Percentiles rank a stretch among this genome's conserved stretches.
Conservation (phyloP, 2,329 filamentous ascomycete genomes). For the Botrytis elliptica region DNA sequence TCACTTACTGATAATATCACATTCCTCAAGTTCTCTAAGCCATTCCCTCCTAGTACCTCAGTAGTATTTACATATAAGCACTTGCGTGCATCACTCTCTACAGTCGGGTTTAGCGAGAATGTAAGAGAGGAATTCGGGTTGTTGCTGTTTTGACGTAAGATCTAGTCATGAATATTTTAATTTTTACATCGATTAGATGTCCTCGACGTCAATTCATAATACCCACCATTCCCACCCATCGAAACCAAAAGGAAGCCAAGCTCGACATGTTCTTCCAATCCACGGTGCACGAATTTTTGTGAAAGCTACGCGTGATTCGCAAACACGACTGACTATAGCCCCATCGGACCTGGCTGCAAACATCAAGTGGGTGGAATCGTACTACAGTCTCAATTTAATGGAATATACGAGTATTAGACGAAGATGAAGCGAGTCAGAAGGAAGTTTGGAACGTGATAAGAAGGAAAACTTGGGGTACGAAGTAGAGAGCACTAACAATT, state of each 20-base stretch:
- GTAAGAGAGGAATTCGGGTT: background rate
- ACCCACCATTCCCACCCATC: background rate
- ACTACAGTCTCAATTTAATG: background rate
- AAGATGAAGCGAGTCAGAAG: background rate
- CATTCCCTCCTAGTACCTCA: background rate
- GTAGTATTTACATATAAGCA: background rate
- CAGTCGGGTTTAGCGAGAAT: background rate
- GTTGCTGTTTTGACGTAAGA: too few relatives aligned
- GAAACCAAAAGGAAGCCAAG: background rate
- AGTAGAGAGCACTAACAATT: background rate
- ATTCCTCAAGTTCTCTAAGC: background rate
- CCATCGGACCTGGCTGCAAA: background rate
- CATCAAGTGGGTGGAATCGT: background rate
- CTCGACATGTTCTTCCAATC: background rate
- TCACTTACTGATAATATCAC: background rate
- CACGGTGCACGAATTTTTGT: too few relatives aligned
- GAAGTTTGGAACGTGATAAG: background rate
- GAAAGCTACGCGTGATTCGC: background rate
- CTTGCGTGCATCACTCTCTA: background rate
- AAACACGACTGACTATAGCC: background rate
- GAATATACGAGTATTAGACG: background rate
- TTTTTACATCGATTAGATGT: background rate
- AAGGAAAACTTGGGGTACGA: background rate
- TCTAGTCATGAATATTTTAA: too few relatives aligned
- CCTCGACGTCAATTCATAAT: too few relatives aligned